phyloP scores from a whole-genome alignment of 345 rosid genomes.

The Salix suchowensis region DNA sequence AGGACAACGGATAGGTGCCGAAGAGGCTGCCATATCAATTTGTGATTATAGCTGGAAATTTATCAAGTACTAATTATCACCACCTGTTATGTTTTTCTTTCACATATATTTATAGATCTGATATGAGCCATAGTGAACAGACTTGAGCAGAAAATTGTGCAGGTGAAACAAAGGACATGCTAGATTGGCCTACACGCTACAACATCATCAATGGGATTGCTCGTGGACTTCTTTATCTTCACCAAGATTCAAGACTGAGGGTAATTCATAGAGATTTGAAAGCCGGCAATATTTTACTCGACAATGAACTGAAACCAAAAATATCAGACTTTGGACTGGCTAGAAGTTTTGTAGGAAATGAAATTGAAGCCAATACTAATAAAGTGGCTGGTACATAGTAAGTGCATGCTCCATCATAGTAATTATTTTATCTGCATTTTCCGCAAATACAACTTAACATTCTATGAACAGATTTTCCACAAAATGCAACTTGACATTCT shows the following conservation, averaged over 20 bases:
- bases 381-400: conserved; percentile 6
- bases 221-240: conserved; percentile 25
- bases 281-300: neutral
- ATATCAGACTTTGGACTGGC: conserved; percentile 11
- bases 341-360: conserved; percentile 3
- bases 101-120: neutral
- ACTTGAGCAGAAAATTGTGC: neutral
- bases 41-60: neutral
- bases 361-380: neutral
- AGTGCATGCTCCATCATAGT: neutral
- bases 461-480: neutral
- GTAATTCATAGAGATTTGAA: conserved; percentile 11
- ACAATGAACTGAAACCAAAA: neutral
- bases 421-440: neutral
- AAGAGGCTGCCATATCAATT: neutral
- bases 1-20: no score
- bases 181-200: neutral
- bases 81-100: neutral
- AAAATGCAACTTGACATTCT: no score
- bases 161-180: neutral
- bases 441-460: neutral
- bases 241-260: neutral
- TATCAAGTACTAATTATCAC: neutral
- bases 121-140: neutral
- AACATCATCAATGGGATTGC: conserved; percentile 8